Evolutionary conservation across 2,329 filamentous ascomycete genomes (phyloP), one percentile per base, ranked within the genome.

Genomic region (Biscogniauxia marginata): DNA sequence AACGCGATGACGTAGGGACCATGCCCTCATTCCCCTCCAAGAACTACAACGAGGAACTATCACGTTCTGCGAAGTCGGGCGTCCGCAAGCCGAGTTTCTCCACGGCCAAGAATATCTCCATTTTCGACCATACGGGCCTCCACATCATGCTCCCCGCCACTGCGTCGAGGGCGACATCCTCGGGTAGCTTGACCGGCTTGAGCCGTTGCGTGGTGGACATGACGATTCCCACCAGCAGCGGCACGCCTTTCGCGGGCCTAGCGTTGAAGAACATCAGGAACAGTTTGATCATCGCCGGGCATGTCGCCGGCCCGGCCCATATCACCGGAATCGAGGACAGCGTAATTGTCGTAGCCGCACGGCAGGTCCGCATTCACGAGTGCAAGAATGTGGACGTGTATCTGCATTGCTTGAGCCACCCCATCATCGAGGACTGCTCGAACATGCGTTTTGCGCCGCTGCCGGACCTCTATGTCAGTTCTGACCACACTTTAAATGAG

Each of bases 311-410:
- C 0, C 85, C 95, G 0, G 86, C 88, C 7, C 93, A 98, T 69
- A 83, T 98, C 51, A 98, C 93, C 0, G 82, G 80, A 0, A 76
- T 96, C 1, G 76, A 79, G 50, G 79, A 91, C 65, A 90, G 87
- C 60, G 83, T 91, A n/a, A 73, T 96, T 13, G 85, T 97, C 0
- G 85, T 96, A 2, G 81, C 84, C 6, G 89, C 90, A 52, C 83
- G 89, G n/a, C 95, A 99, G 73, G 91, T 96, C 66, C 84, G 95
- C 20, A 93, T 99, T 77, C 95, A 99, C 71, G 89, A 93, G 63
- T 96, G 91, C 68, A 79, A 77, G 46, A 83, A 92, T 58, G 89
- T 96, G 34, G 85, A 91, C 63, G 81, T 99, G 9, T 98, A 98
- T 70, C 78, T 99, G 56, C 83, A 88, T 62, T 93, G 90, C 69